Base-by-base conservation (phyloP, 192 early-diverging fungal species). In the Coemansia sp. region DNA sequence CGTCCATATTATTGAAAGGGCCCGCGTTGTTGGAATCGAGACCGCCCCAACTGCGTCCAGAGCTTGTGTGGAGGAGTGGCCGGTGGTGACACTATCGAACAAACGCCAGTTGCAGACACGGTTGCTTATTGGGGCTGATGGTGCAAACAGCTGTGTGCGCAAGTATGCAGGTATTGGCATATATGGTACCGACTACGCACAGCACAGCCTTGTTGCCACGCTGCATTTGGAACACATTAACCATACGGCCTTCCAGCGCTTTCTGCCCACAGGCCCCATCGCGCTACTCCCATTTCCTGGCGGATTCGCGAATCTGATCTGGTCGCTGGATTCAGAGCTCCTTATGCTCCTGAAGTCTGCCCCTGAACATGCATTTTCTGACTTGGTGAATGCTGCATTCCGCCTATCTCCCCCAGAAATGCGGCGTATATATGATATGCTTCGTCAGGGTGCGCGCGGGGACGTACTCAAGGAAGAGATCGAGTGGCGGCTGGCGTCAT, bases 231-330 rank as follows among this genome's bases (percentile, higher is more conserved):
- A 89, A 49, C 67, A 32, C 86, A 92, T 66, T 72, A 84, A 68
- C 64, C 19, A 21, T 23, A 89, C 92, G 0, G 94, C 94, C 5
- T 98, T 90, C 87, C 94, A 98, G 82, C 83, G 95, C 54, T 98
- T 97, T 67, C 82, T 98, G 32, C 95, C 95, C 5, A 89, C 90
- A 0, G 97, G 97, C 2, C 94, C 97, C 0, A 86, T 98, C 49
- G 94, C 95, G 5, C 81, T 96, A 71, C 82, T 98, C 38, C 97
- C 97, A 21, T 72, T 82, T 25, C 78, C 69, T 1, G 68, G 65
- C 57, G 62, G 69, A 7, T 76, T 69, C 31, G 77, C 89, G 54
- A 93, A 94, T 26, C 78, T 98, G 60, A 93, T 98, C 3, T 98
- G 96, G 96, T 94, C 96, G 7, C 84, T 90, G 19, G 81, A 84